Evolutionary conservation across 164 flowering plant species (phyloP).

Genomic region (Houttuynia cordata): DNA sequence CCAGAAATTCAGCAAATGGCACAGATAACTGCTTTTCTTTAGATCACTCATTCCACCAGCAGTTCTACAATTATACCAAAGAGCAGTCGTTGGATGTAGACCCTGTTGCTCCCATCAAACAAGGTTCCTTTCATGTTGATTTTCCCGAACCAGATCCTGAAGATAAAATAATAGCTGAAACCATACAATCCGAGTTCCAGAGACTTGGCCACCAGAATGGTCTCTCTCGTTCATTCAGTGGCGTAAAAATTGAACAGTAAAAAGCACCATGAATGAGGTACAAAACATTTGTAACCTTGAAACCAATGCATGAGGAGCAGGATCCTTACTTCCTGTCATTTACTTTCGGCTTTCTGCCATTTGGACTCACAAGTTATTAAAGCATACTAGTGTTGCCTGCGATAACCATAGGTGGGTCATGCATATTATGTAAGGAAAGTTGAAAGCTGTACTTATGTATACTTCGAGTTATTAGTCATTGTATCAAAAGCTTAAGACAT

Average conservation of each 20-base stretch:
- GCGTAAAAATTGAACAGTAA: constrained; percentile 12
- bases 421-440: background rate
- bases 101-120: constrained; percentile 29
- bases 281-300: background rate
- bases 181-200: constrained; percentile 56
- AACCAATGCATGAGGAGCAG: background rate
- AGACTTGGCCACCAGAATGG: constrained; percentile 28
- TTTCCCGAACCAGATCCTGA: constrained; percentile 48
- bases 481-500: background rate
- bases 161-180: constrained; percentile 40
- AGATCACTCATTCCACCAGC: constrained; percentile 75
- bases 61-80: constrained; percentile 57
- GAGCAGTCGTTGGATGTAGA: constrained; percentile 27
- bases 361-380: background rate
- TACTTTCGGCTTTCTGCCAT: background rate
- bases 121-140: constrained; percentile 66
- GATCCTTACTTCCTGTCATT: background rate
- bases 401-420: background rate
- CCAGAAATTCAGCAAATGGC: constrained; percentile 26
- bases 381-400: background rate
- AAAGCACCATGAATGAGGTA: background rate
- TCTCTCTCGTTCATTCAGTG: constrained; percentile 15
- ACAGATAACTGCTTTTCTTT: constrained; percentile 42
- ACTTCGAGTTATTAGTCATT: background rate
- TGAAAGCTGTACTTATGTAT: background rate